Conservation (phyloP, 371 early-diverging fungal genomes). For the Mucor lusitanicus region DNA sequence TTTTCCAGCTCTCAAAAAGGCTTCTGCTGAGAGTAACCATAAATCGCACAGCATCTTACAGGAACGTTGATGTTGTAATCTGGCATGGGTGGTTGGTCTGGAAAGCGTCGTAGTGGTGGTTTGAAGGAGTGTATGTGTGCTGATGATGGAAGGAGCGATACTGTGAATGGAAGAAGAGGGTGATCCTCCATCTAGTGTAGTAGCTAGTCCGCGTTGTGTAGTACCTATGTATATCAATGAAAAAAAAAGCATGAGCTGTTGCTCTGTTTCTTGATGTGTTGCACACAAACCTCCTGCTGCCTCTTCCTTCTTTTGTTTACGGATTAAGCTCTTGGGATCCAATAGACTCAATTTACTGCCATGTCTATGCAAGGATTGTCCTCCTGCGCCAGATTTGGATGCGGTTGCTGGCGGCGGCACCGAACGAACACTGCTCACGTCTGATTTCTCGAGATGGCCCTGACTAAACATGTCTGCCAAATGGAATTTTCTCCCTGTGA, state of each 20-base stretch:
- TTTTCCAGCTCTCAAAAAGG: conserved; percentile 54
- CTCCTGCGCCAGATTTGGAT: neutral
- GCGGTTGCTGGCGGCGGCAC: neutral
- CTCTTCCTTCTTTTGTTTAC: neutral
- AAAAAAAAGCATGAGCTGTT: too few relatives aligned
- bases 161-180: conserved; percentile 9
- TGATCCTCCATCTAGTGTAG: neutral
- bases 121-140: conserved; percentile 22
- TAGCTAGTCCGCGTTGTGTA: neutral
- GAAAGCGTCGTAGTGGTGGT: neutral
- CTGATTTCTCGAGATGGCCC: neutral
- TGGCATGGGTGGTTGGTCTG: conserved; percentile 24
- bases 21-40: conserved; percentile 66
- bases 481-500: conserved; percentile 22
- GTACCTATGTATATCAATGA: neutral
- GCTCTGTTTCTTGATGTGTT: too few relatives aligned
- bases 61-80: conserved; percentile 31
- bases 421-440: conserved; percentile 10
- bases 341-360: conserved; percentile 7
- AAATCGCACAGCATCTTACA: conserved; percentile 34
- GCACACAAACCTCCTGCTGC: neutral
- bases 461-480: conserved; percentile 23
- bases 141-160: conserved; percentile 21
- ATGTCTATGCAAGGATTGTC: neutral
- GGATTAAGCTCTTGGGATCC: conserved; percentile 10